Evolutionary conservation across 805 yeast species (phyloP), one percentile per base, ranked within the genome.

Genomic region (Hermanozyma aechmeae): DNA sequence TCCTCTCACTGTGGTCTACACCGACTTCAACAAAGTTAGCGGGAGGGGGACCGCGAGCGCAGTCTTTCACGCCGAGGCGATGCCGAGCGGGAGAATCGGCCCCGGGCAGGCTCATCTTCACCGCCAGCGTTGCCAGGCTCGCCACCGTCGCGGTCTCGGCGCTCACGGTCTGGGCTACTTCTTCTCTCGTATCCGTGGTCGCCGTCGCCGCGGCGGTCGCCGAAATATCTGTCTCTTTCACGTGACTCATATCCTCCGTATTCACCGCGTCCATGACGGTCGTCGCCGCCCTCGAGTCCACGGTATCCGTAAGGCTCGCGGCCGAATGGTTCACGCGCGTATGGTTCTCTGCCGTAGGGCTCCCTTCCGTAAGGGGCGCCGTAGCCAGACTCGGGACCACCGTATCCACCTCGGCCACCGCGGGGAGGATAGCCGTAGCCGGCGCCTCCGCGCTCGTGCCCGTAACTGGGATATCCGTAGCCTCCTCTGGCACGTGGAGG

Each of bases 21-120:
- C n/a, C n/a, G n/a, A n/a, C n/a, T n/a, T n/a, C n/a, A n/a, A n/a
- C n/a, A n/a, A n/a, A n/a, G n/a, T n/a, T n/a, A n/a, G n/a, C n/a
- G n/a, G n/a, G n/a, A n/a, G n/a, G 51, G 47, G 17, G 52, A 47
- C 9, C 67, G 65, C 14, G 66, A 59, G 42, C 65, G 50, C 26
- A 62, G 56, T 33, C 56, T 48, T 14, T 53, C 56, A 30, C 62
- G 50, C 39, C 51, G 47, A 6, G 39, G 47, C 9, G 61, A 51
- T 12, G 57, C 58, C 16, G 60, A 50, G 31, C 61, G 45, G 4
- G 56, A 46, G 27, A 43, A 51, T 16, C 54, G 48, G 17, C 52
- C 49, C 21, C 50, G 35, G 16, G 35, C 38, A 28, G 38, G 39
- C 14, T 44, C 45, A 12, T 33, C 42, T 13, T 33, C 37, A 18